phyloP scores from a whole-genome alignment of 768 basidiomycete species.

The Rhodotorula diobovata region DNA sequence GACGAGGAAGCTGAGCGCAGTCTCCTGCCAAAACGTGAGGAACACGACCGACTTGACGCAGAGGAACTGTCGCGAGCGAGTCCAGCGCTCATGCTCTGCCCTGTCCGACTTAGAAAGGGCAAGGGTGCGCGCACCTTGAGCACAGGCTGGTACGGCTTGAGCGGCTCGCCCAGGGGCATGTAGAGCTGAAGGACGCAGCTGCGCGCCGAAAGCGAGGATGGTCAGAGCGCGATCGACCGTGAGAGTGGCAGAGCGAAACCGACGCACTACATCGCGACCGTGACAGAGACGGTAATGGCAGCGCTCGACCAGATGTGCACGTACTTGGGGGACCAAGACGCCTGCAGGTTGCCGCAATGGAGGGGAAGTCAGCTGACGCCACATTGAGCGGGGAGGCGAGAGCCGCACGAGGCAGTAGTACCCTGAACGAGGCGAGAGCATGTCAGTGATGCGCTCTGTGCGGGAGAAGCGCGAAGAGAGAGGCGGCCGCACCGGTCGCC shows the following conservation, averaged over 20 bases:
- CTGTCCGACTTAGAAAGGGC: no score
- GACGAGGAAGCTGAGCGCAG: constrained; percentile 54
- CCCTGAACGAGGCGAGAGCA: constrained; percentile 44
- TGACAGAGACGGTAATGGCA: constrained; percentile 65
- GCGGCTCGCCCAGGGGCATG: constrained; percentile 55
- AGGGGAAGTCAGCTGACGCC: neutral
- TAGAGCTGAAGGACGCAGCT: constrained; percentile 63
- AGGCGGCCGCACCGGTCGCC: constrained; percentile 45
- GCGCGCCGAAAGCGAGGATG: neutral
- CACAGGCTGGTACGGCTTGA: constrained; percentile 61
- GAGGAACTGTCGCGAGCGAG: neutral
- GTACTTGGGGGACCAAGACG: constrained; percentile 64
- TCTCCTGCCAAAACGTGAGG: constrained; percentile 63
- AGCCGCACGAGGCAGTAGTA: constrained; percentile 60
- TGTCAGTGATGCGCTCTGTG: neutral
- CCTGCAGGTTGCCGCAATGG: constrained; percentile 23
- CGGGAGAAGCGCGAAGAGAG: neutral
- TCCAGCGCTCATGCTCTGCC: no score
- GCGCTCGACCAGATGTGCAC: constrained; percentile 60
- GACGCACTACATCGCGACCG: constrained; percentile 63
- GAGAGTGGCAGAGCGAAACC: no score
- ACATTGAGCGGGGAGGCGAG: neutral
- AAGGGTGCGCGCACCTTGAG: constrained; percentile 54
- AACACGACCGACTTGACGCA: constrained; percentile 32
- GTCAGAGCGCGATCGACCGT: neutral